These are phyloP conservation scores for Neostapfia colusana DNA, from an alignment of 176 grass and related monocot genomes.

Conservation along the genomic window DNA sequence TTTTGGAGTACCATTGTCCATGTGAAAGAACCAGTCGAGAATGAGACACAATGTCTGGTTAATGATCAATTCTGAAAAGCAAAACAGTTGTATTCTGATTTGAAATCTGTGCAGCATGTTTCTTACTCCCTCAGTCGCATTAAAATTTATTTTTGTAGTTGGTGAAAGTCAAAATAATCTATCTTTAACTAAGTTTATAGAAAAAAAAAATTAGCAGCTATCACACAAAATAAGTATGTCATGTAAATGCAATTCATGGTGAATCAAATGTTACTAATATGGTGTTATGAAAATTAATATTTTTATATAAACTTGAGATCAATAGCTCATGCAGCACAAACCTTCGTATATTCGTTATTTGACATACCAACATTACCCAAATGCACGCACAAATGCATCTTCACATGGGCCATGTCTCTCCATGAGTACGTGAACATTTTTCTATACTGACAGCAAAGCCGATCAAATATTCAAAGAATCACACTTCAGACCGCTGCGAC, in stretches of 20 bases:
- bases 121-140: too few relatives aligned
- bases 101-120: not conserved
- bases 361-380: not conserved
- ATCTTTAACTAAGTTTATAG: too few relatives aligned
- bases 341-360: not conserved
- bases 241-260: too few relatives aligned
- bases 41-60: not conserved
- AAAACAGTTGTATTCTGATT: not conserved
- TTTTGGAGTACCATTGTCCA: not conserved
- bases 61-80: not conserved
- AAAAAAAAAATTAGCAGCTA: too few relatives aligned
- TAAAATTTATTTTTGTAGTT: too few relatives aligned
- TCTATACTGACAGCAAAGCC: conserved; percentile 21
- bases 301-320: too few relatives aligned
- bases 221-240: too few relatives aligned
- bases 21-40: not conserved
- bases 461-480: conserved; percentile 25
- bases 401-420: conserved; percentile 31
- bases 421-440: conserved; percentile 16
- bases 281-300: too few relatives aligned
- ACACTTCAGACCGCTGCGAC: conserved; percentile 20
- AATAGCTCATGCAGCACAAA: too few relatives aligned
- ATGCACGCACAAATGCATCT: not conserved
- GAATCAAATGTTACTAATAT: too few relatives aligned
- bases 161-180: too few relatives aligned